Conservation (phyloP, 208 protist species). For the Strigomonas galati region DNA sequence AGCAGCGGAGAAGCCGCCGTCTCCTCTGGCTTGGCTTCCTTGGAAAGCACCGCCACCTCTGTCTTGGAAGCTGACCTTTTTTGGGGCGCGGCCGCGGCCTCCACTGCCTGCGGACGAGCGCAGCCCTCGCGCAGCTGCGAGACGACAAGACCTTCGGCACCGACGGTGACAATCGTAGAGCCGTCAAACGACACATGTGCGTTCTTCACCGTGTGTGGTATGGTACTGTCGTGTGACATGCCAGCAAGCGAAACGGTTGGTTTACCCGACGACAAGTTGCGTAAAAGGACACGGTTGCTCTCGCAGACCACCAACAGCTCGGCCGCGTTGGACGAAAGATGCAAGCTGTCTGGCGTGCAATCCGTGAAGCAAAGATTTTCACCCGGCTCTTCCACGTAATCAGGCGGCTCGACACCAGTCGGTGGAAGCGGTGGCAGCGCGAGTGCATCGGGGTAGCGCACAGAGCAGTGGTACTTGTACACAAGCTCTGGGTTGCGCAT, state of each 20-base stretch:
- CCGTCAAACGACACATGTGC: constrained; percentile 84
- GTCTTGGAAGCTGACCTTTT: background rate
- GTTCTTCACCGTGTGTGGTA: constrained; percentile 35
- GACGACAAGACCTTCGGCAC: constrained; percentile 90
- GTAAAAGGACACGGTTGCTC: constrained; percentile 25
- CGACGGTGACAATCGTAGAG: constrained; percentile 78
- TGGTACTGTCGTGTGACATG: constrained; percentile 81
- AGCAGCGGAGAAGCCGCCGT: constrained; percentile 24
- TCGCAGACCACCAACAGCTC: constrained; percentile 45
- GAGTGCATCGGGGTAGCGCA: constrained; percentile 60
- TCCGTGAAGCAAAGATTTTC: constrained; percentile 63
- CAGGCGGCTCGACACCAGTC: constrained; percentile 76
- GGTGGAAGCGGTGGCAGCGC: constrained; percentile 76
- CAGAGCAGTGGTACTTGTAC: constrained; percentile 55
- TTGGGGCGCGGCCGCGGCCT: background rate
- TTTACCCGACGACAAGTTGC: constrained; percentile 19
- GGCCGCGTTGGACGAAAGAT: constrained; percentile 14
- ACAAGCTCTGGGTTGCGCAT: constrained; percentile 66
- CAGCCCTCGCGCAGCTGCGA: constrained; percentile 51
- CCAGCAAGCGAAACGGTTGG: constrained; percentile 23
- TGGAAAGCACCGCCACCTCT: background rate
- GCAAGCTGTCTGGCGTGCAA: constrained; percentile 47
- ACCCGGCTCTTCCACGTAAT: constrained; percentile 88
- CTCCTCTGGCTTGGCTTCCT: constrained; percentile 16
- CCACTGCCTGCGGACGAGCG: constrained; percentile 16